These are phyloP conservation scores for Fusarium proliferatum DNA, from an alignment of 2,329 filamentous ascomycete genomes.

Conservation along the genomic window DNA sequence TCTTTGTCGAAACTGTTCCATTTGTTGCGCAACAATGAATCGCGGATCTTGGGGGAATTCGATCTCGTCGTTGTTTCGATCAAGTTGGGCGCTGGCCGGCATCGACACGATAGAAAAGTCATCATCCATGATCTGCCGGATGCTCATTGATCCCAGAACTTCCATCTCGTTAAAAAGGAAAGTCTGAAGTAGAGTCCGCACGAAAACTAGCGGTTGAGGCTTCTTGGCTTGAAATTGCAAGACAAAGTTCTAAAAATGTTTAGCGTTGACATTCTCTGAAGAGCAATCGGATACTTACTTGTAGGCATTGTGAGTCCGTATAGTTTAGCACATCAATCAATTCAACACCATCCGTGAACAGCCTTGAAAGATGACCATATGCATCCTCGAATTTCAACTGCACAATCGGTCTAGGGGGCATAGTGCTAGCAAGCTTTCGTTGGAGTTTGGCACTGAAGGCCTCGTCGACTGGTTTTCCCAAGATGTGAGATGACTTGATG, in stretches of 20 bases:
- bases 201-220: slow-evolving; percentile 85
- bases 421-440: slow-evolving; percentile 89
- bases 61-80: slow-evolving; percentile 79
- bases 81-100: slow-evolving; percentile 75
- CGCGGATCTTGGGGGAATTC: slow-evolving; percentile 80
- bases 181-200: slow-evolving; percentile 81
- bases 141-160: slow-evolving; percentile 73
- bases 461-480: slow-evolving; percentile 75
- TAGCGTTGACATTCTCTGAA: neutral
- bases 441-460: slow-evolving; percentile 93
- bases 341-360: slow-evolving; percentile 79
- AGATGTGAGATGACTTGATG: slow-evolving; percentile 68
- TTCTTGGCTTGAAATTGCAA: slow-evolving; percentile 80
- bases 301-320: slow-evolving; percentile 73
- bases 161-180: slow-evolving; percentile 79
- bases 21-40: slow-evolving; percentile 76
- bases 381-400: slow-evolving; percentile 79
- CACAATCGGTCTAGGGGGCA: slow-evolving; percentile 91
- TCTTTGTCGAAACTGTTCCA: slow-evolving; percentile 74
- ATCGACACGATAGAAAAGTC: slow-evolving; percentile 84
- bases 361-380: slow-evolving; percentile 72
- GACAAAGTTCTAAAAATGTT: slow-evolving; percentile 71
- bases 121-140: slow-evolving; percentile 81
- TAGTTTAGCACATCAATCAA: slow-evolving; percentile 75
- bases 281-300: slow-evolving; percentile 61